Percentiles rank a stretch among this genome's conserved stretches.
Conservation (phyloP, 495 filamentous ascomycete genomes). For the Xylaria nigripes region DNA sequence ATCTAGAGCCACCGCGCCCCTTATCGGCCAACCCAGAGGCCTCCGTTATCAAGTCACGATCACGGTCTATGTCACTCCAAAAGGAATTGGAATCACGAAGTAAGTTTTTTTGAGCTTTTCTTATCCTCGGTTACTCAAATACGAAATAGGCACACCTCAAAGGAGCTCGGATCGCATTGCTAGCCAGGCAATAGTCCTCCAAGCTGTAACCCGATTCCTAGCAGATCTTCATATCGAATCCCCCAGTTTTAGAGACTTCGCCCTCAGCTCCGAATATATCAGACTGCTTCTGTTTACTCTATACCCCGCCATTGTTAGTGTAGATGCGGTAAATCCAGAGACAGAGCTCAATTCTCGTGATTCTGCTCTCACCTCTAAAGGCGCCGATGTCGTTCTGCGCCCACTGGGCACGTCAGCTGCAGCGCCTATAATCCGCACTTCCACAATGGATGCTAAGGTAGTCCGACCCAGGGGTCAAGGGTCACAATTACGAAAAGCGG, state of each 20-base stretch:
- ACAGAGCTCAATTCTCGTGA: slow-evolving; percentile 74
- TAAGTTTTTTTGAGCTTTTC: slow-evolving; percentile 23
- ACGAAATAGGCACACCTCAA: slow-evolving; percentile 11
- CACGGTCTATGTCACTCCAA: slow-evolving; percentile 39
- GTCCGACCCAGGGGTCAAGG: slow-evolving; percentile 31
- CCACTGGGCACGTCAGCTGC: slow-evolving; percentile 51
- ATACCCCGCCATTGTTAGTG: slow-evolving; percentile 77
- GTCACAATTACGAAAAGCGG: slow-evolving; percentile 59
- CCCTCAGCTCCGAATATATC: slow-evolving; percentile 65
- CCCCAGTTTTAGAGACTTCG: slow-evolving; percentile 69
- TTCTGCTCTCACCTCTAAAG: slow-evolving; percentile 73
- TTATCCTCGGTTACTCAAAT: neutral
- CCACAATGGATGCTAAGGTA: slow-evolving; percentile 36
- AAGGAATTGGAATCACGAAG: slow-evolving; percentile 44
- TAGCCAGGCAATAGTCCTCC: slow-evolving; percentile 50
- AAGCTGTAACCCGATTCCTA: slow-evolving; percentile 70
- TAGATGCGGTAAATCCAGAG: slow-evolving; percentile 71
- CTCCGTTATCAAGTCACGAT: slow-evolving; percentile 30
- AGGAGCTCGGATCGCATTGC: slow-evolving; percentile 42
- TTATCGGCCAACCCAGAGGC: slow-evolving; percentile 14
- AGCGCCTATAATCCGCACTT: slow-evolving; percentile 63
- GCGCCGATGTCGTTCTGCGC: slow-evolving; percentile 71
- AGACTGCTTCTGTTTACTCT: slow-evolving; percentile 68
- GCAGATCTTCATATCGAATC: slow-evolving; percentile 68
- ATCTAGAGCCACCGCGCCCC: slow-evolving; percentile 13